Conservation (phyloP, 2,329 filamentous ascomycete species). For the Penicillium polonicum region DNA sequence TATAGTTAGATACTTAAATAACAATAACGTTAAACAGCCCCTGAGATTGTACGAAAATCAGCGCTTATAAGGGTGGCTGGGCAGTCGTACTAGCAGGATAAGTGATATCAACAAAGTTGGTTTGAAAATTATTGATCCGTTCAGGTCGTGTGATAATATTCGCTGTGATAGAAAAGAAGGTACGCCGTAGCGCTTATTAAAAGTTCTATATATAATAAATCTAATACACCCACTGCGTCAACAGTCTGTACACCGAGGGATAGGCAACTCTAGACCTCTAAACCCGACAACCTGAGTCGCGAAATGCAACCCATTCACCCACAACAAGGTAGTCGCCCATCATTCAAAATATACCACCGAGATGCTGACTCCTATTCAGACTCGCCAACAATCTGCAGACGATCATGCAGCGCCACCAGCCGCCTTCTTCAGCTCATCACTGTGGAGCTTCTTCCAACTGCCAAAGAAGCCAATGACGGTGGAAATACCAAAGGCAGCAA, state of each 20-base stretch:
- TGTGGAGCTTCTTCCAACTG: not conserved
- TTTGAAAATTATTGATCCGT: not conserved
- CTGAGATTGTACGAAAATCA: too few relatives aligned
- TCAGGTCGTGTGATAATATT: too few relatives aligned
- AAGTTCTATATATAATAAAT: not conserved
- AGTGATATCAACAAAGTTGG: too few relatives aligned
- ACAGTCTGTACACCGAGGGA: not conserved
- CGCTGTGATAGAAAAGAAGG: not conserved
- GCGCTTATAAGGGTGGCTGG: too few relatives aligned
- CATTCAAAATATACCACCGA: not conserved
- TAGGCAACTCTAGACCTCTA: not conserved
- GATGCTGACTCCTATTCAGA: not conserved
- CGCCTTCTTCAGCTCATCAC: not conserved
- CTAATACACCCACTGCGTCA: not conserved
- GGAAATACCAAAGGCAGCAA: slow-evolving; percentile 23
- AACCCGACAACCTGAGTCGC: not conserved
- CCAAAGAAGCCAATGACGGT: slow-evolving; percentile 9
- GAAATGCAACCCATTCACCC: not conserved
- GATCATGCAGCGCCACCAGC: not conserved
- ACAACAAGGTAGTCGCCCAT: not conserved
- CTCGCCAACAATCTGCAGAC: not conserved
- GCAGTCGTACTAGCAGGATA: too few relatives aligned
- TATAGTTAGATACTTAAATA: too few relatives aligned
- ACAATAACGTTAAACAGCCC: too few relatives aligned
- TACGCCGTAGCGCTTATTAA: not conserved